Evolutionary conservation across 2,329 filamentous ascomycete species (phyloP).

Genomic region (Xylaria sp.): DNA sequence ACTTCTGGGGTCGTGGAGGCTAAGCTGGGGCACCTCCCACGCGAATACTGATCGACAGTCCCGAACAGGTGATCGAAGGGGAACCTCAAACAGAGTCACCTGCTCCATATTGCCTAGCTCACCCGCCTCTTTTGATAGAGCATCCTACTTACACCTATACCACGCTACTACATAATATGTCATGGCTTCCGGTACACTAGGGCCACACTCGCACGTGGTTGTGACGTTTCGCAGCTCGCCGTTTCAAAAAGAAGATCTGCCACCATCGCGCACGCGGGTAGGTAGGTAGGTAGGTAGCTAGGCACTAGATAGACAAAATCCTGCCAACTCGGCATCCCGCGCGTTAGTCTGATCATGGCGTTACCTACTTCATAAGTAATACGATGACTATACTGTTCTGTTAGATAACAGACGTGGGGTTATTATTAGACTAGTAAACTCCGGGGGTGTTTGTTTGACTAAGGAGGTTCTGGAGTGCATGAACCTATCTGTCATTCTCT

Average conservation of each 20-base stretch:
- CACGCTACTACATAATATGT: too few species aligned
- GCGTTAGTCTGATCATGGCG: conserved; percentile 14
- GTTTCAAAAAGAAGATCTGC: conserved; percentile 8
- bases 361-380: conserved; percentile 3
- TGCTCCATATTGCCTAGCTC: conserved; percentile 29
- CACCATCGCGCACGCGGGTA: background rate
- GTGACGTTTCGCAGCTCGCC: conserved; percentile 8
- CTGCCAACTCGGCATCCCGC: conserved; percentile 18
- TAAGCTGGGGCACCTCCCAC: conserved; percentile 12
- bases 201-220: conserved; percentile 24
- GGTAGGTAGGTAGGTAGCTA: background rate
- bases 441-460: background rate
- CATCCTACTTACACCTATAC: too few species aligned
- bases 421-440: conserved; percentile 11
- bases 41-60: conserved; percentile 6
- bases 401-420: conserved; percentile 31
- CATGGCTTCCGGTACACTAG: background rate
- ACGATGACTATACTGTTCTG: background rate
- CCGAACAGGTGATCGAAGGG: background rate
- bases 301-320: background rate
- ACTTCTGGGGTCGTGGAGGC: background rate
- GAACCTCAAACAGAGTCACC: conserved; percentile 22
- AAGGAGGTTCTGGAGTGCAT: background rate
- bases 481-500: background rate
- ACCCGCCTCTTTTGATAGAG: background rate